Percentiles rank a stretch among this genome's conserved stretches.
Conservation (phyloP, 2,329 filamentous ascomycete genomes). For the Cytospora leucostoma region DNA sequence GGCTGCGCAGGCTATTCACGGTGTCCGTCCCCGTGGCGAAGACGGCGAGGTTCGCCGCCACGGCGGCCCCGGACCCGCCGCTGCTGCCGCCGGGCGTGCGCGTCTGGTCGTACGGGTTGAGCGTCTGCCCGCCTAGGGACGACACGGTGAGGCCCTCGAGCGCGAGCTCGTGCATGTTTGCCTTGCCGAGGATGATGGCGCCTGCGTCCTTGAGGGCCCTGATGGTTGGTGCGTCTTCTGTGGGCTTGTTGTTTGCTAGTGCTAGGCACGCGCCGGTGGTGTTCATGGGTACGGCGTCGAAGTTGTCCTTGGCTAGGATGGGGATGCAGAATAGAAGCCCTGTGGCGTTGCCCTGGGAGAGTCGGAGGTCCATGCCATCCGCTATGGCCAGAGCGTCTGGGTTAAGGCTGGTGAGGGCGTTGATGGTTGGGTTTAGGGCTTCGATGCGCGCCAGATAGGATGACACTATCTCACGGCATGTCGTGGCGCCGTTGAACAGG, state of each 20-base stretch:
- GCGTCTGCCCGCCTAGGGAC: conserved; percentile 63
- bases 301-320: conserved; percentile 66
- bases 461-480: conserved; percentile 56
- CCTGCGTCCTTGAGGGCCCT: conserved; percentile 51
- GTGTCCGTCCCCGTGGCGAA: conserved; percentile 62
- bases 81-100: conserved; percentile 68
- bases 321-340: conserved; percentile 62
- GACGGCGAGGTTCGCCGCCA: conserved; percentile 57
- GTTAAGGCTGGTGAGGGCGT: conserved; percentile 58
- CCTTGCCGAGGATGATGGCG: conserved; percentile 60
- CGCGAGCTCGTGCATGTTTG: conserved; percentile 64
- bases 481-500: conserved; percentile 53
- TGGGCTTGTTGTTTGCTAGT: conserved; percentile 49
- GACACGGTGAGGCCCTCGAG: conserved; percentile 65
- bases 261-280: conserved; percentile 59
- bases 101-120: conserved; percentile 65
- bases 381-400: conserved; percentile 46
- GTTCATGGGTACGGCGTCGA: conserved; percentile 54
- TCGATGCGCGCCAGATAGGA: conserved; percentile 60
- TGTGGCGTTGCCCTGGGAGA: conserved; percentile 50
- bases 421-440: conserved; percentile 56
- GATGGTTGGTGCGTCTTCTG: conserved; percentile 52
- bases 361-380: conserved; percentile 48
- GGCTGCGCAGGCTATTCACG: conserved; percentile 63
- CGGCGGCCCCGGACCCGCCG: conserved; percentile 62